Percentiles rank a stretch among this genome's conserved stretches.
phyloP scores from a whole-genome alignment of 2,329 filamentous ascomycete species.

The Talaromyces piceae region DNA sequence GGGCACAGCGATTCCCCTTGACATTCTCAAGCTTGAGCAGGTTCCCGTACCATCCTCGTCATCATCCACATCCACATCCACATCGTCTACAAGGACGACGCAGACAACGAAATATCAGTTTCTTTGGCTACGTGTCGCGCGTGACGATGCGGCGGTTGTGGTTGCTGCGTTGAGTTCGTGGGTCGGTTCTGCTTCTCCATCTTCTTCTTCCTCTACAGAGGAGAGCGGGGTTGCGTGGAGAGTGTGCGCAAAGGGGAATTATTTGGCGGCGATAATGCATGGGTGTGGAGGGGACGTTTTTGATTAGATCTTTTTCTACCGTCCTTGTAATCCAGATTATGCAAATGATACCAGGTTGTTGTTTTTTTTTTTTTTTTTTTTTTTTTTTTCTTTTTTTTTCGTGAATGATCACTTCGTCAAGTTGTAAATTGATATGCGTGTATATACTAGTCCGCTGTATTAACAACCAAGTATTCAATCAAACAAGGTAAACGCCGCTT shows the following conservation, averaged over 20 bases:
- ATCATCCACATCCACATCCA: too few relatives aligned
- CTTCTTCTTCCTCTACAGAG: too few relatives aligned
- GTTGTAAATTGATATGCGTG: too few relatives aligned
- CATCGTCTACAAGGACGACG: too few relatives aligned
- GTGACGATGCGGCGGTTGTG: constrained; percentile 38
- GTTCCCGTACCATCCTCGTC: too few relatives aligned
- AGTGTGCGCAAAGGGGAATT: constrained; percentile 32
- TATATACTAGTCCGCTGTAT: too few relatives aligned
- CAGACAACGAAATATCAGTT: background rate
- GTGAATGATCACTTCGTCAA: too few relatives aligned
- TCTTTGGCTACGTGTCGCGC: constrained; percentile 39
- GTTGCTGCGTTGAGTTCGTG: constrained; percentile 41
- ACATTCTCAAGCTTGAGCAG: constrained; percentile 40
- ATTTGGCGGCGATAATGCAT: constrained; percentile 25
- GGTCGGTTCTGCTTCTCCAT: constrained; percentile 24
- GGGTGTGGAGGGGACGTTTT: constrained; percentile 31
- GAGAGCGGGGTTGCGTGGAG: constrained; percentile 29
- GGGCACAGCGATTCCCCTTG: constrained; percentile 41
- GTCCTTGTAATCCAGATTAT: background rate
- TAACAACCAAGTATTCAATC: too few relatives aligned
- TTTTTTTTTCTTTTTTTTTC: too few relatives aligned
- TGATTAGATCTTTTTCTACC: constrained; percentile 1
- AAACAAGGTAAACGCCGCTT: too few relatives aligned
- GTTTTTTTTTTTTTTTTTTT: background rate
- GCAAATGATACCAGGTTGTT: background rate